Conservation (phyloP, 805 yeast genomes). For the Saturnispora kantuleensis region DNA sequence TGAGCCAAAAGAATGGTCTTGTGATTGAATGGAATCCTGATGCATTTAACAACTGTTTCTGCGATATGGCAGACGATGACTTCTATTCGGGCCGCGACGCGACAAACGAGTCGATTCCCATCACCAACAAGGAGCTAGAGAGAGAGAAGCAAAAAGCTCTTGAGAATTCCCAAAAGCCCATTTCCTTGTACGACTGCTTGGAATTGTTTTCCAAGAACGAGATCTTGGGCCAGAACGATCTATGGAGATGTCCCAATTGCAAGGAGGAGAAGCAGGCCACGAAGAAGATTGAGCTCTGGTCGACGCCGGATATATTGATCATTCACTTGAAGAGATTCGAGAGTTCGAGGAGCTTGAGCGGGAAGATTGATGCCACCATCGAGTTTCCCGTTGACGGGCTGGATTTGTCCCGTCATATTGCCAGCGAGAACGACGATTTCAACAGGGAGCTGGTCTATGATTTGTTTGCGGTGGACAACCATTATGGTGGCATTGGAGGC, state of each 20-base stretch:
- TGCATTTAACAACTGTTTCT: slow-evolving; percentile 42
- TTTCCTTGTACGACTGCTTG: slow-evolving; percentile 66
- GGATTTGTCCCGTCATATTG: slow-evolving; percentile 56
- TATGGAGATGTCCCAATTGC: slow-evolving; percentile 91
- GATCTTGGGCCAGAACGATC: slow-evolving; percentile 74
- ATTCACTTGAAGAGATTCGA: slow-evolving; percentile 88
- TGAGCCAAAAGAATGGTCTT: slow-evolving; percentile 28
- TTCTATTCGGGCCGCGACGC: slow-evolving; percentile 40
- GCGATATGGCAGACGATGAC: slow-evolving; percentile 34
- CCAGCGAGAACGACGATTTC: slow-evolving; percentile 24
- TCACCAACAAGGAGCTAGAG: slow-evolving; percentile 49
- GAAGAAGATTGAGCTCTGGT: slow-evolving; percentile 85
- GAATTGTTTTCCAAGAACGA: slow-evolving; percentile 71
- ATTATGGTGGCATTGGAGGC: slow-evolving; percentile 92
- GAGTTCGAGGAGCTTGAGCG: slow-evolving; percentile 74
- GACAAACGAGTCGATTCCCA: slow-evolving; percentile 42
- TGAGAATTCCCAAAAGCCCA: slow-evolving; percentile 28
- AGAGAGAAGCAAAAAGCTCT: slow-evolving; percentile 29
- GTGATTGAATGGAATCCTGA: slow-evolving; percentile 61
- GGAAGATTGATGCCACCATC: slow-evolving; percentile 76
- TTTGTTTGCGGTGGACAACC: slow-evolving; percentile 87
- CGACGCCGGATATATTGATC: slow-evolving; percentile 82
- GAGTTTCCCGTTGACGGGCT: slow-evolving; percentile 81
- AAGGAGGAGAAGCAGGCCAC: slow-evolving; percentile 85
- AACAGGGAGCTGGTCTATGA: slow-evolving; percentile 52